Evolutionary conservation across 208 protist genomes (phyloP), one percentile per base, ranked within the genome.

Genomic region (Leishmania tropica): DNA sequence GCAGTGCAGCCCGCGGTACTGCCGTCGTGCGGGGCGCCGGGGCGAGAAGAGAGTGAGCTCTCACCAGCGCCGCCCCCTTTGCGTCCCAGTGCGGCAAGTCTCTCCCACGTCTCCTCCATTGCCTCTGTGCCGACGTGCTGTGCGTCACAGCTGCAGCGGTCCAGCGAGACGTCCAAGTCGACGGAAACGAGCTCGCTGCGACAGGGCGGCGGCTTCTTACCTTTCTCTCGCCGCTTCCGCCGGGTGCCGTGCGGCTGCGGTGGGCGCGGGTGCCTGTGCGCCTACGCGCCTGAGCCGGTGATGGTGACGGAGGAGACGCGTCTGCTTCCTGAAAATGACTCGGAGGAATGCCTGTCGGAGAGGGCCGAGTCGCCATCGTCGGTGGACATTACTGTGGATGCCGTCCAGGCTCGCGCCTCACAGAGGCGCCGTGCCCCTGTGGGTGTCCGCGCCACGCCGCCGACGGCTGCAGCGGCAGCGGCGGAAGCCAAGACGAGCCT

Each of bases 241-340:
- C 83, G 83, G n/a, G 83, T 76, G 53, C 78, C 78, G 45, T 86
- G 83, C 51, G 74, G 78, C 56, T 86, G 83, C 60, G 78, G 78
- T 40, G 83, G 83, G 13, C 78, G 78, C 37, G 83, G 83, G 31
- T 86, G 83, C 83, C 73, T 82, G 31, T 86, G 83, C 74, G 73
- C 78, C 74, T 80, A 64, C 35, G 83, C 67, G 6, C 83, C 83
- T 11, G 83, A 83, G 74, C 37, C 75, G 15, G 83, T 60, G 31
- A 86, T 86, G 78, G 4, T 80, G 54, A 80, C 78, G 65, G 83
- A 86, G 78, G 83, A 75, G 75, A 83, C 78, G 45, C 74, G 78
- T 15, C 78, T 86, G 51, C 68, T 86, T 10, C 67, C 45, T 31
- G 21, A 42, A 10, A 42, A 42, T 24, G 54, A 58, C 31, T 37